A percentile compares a stretch with the other conserved stretches of the same genome.
phyloP scores from a whole-genome alignment of 2,329 filamentous ascomycete species.

The Cladorrhinum sp. region DNA sequence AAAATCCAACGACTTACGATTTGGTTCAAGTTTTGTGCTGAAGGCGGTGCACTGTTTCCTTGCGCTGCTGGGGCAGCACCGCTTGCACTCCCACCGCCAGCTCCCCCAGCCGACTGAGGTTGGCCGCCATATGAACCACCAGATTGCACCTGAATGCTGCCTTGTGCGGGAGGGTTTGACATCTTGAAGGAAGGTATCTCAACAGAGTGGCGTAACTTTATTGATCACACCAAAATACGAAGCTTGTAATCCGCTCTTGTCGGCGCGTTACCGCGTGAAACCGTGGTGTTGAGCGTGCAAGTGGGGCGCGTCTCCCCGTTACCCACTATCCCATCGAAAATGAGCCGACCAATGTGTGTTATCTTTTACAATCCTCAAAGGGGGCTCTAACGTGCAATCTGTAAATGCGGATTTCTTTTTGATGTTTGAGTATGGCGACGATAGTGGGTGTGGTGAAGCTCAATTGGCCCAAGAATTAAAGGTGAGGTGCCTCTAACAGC shows the following conservation, averaged over 20 bases:
- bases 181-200: conserved; percentile 9
- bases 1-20: conserved; percentile 65
- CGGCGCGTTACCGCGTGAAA: neutral
- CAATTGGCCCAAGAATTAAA: neutral
- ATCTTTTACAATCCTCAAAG: neutral
- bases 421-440: neutral
- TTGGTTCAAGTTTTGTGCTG: conserved; percentile 88
- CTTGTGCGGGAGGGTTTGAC: conserved; percentile 22
- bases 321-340: conserved; percentile 1
- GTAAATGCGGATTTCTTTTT: neutral
- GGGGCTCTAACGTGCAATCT: neutral
- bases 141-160: conserved; percentile 15
- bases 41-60: conserved; percentile 49
- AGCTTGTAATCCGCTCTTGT: neutral
- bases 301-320: conserved; percentile 9
- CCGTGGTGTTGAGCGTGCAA: neutral
- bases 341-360: neutral
- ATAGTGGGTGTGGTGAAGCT: neutral
- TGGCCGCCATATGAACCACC: conserved; percentile 23
- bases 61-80: conserved; percentile 21
- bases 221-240: neutral
- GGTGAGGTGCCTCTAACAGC: neutral
- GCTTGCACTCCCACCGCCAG: conserved; percentile 10
- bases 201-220: neutral
- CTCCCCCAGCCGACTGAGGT: conserved; percentile 26